Conservation (phyloP, 805 yeast species). For the Hanseniaspora nectarophila region DNA sequence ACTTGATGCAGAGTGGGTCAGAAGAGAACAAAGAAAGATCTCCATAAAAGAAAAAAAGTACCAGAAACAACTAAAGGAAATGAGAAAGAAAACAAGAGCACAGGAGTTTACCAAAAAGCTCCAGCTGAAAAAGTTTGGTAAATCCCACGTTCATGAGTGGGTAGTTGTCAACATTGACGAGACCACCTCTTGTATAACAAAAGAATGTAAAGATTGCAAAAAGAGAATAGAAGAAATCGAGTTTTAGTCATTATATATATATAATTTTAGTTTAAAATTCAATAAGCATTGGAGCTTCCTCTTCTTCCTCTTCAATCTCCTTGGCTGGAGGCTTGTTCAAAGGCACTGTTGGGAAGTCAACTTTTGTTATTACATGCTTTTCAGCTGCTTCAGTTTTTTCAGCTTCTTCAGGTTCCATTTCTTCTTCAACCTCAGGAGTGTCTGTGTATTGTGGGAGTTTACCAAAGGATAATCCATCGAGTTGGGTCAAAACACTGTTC, state of each 20-base stretch:
- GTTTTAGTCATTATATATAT: slow-evolving; percentile 27
- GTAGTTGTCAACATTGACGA: slow-evolving; percentile 40
- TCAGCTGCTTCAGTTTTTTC: neutral
- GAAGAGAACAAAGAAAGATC: slow-evolving; percentile 61
- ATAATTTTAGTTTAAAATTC: slow-evolving; percentile 21
- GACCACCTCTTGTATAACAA: slow-evolving; percentile 34
- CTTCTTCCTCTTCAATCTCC: slow-evolving; percentile 14
- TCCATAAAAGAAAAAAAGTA: slow-evolving; percentile 68
- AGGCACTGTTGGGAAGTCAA: slow-evolving; percentile 35
- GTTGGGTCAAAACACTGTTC: slow-evolving; percentile 11
- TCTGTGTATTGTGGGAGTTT: neutral
- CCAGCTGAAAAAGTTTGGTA: slow-evolving; percentile 47
- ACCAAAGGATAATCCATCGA: slow-evolving; percentile 12
- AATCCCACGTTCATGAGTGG: slow-evolving; percentile 67
- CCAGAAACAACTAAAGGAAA: slow-evolving; percentile 64
- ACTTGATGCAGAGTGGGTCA: slow-evolving; percentile 82
- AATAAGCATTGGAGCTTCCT: slow-evolving; percentile 23
- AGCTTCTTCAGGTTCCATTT: neutral
- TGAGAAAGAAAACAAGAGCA: slow-evolving; percentile 86
- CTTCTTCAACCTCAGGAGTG: slow-evolving; percentile 14
- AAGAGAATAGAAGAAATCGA: slow-evolving; percentile 69
- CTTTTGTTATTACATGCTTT: slow-evolving; percentile 25
- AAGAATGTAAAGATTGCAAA: slow-evolving; percentile 72
- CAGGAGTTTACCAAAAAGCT: slow-evolving; percentile 69
- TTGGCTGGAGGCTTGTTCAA: slow-evolving; percentile 21